These are phyloP conservation scores for Remersonia thermophila DNA, from an alignment of 2,329 filamentous ascomycete genomes.

Conservation along the genomic window DNA sequence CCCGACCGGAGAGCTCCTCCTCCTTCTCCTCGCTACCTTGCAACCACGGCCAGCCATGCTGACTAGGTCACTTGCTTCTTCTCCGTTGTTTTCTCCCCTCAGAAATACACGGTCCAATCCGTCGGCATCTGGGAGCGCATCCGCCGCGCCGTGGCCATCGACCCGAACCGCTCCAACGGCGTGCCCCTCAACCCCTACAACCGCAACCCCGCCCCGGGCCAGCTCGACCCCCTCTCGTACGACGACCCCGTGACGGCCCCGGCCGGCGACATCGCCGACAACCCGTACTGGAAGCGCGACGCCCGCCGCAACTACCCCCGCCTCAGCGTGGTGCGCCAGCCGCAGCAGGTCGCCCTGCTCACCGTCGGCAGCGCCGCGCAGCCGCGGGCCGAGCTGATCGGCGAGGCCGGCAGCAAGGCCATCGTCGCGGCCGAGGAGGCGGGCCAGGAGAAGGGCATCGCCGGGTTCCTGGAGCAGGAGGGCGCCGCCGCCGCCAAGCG, in stretches of 20 bases:
- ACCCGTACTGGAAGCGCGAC: constrained; percentile 95
- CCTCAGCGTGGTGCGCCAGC: constrained; percentile 68
- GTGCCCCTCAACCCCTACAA: constrained; percentile 86
- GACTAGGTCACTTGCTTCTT: too few species aligned
- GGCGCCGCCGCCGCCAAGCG: constrained; percentile 35
- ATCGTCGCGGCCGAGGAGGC: constrained; percentile 66
- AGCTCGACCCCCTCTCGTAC: constrained; percentile 56
- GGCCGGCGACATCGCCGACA: constrained; percentile 80
- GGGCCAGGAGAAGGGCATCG: constrained; percentile 55
- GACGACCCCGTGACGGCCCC: constrained; percentile 73
- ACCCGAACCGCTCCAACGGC: constrained; percentile 80
- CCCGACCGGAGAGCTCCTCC: constrained; percentile 7
- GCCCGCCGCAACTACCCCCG: constrained; percentile 68
- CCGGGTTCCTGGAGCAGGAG: constrained; percentile 55
- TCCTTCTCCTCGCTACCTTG: background rate
- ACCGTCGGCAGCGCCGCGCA: constrained; percentile 68
- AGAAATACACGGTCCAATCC: constrained; percentile 97
- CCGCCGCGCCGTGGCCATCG: constrained; percentile 66
- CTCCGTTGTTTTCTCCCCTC: too few species aligned
- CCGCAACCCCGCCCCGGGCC: constrained; percentile 74
- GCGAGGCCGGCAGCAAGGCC: constrained; percentile 45
- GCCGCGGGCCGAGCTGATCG: constrained; percentile 73
- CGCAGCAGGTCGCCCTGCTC: constrained; percentile 74
- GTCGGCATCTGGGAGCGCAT: constrained; percentile 77
- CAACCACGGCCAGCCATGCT: too few species aligned